A percentile compares a stretch with the other conserved stretches of the same genome.
These are phyloP conservation scores for Melastoma malabathricum DNA, from an alignment of 345 rosid species.

Conservation along the genomic window DNA sequence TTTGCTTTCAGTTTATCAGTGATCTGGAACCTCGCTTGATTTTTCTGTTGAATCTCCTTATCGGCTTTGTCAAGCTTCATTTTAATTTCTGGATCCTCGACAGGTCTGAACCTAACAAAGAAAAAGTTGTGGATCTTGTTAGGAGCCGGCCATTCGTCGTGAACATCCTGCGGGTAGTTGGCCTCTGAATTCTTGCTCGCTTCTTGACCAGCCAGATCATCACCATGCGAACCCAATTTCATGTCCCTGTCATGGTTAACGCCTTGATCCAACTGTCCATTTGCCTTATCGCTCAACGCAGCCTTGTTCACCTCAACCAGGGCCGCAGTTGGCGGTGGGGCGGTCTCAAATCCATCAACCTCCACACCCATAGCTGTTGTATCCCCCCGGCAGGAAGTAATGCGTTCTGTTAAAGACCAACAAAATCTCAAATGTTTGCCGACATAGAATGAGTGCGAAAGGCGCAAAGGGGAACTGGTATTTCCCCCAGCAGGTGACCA, in stretches of 20 bases:
- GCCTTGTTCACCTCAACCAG: constrained; percentile 23
- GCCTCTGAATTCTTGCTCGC: constrained; percentile 24
- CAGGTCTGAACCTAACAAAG: constrained; percentile 38
- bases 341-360: constrained; percentile 64
- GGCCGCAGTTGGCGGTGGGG: constrained; percentile 35
- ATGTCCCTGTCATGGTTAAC: constrained; percentile 18
- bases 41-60: constrained; percentile 39
- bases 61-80: constrained; percentile 55
- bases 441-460: no score
- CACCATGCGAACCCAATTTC: constrained; percentile 47
- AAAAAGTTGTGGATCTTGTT: constrained; percentile 50
- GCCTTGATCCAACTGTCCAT: constrained; percentile 39
- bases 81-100: constrained; percentile 50
- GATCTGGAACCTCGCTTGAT: constrained; percentile 24
- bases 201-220: constrained; percentile 31
- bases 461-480: no score
- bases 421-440: background rate
- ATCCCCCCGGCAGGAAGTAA: no score
- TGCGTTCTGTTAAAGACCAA: background rate
- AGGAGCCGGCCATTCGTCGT: constrained; percentile 73
- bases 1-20: constrained; percentile 34
- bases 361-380: constrained; percentile 59
- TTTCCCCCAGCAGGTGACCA: no score
- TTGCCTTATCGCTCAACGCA: constrained; percentile 21
- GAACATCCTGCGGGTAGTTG: constrained; percentile 49